These are phyloP conservation scores for Eucalyptus regnans DNA, from an alignment of 345 rosid genomes.

Conservation along the genomic window DNA sequence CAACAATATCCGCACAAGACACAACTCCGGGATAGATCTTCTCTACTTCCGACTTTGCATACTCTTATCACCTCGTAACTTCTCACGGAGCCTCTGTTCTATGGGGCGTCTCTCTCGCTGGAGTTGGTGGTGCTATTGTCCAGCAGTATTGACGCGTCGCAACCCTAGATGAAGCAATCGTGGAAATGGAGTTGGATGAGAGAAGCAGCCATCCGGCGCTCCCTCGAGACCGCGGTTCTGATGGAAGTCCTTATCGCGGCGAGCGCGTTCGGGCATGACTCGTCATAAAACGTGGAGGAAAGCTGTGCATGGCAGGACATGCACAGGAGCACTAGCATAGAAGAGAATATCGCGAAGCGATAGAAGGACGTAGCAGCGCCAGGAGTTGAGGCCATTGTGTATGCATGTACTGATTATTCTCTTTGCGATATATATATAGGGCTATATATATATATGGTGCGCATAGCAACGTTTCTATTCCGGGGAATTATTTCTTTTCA, in stretches of 20 bases:
- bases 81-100: background rate
- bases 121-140: background rate
- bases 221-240: constrained; percentile 4
- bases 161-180: constrained; percentile 44
- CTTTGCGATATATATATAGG: background rate
- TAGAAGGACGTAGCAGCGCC: background rate
- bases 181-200: constrained; percentile 52
- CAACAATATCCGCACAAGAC: constrained; percentile 55
- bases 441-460: background rate
- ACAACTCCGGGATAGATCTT: constrained; percentile 35
- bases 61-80: constrained; percentile 38
- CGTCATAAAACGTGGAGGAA: no score
- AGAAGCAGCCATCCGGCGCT: constrained; percentile 48
- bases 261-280: no score
- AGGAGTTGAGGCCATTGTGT: background rate
- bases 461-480: no score
- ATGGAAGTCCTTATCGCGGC: background rate
- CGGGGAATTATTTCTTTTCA: no score
- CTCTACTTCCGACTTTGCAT: constrained; percentile 29
- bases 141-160: constrained; percentile 36
- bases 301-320: no score
- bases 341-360: background rate
- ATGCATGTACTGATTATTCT: background rate
- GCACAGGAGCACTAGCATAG: background rate
- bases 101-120: constrained; percentile 4